These are phyloP conservation scores for Arachnomyces sp. DNA, from an alignment of 2,329 filamentous ascomycete genomes.

Conservation along the genomic window DNA sequence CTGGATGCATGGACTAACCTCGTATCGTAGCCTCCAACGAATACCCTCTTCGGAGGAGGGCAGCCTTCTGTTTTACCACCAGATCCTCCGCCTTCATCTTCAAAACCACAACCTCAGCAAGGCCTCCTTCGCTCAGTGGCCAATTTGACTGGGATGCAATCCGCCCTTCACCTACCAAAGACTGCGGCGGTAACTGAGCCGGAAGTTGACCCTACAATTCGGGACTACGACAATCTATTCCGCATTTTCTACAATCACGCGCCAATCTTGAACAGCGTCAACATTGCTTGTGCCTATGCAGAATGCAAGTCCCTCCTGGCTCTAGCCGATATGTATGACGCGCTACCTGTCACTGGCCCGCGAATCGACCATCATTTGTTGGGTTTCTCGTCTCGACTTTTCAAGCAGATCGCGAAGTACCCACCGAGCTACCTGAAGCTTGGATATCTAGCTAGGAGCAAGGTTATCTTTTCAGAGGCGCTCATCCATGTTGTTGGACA, in stretches of 20 bases:
- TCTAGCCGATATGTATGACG: constrained; percentile 91
- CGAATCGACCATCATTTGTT: constrained; percentile 89
- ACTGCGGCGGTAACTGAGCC: constrained; percentile 50
- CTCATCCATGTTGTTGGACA: constrained; percentile 90
- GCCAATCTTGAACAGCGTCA: constrained; percentile 70
- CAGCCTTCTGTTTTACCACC: constrained; percentile 21
- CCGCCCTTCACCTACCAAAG: constrained; percentile 42
- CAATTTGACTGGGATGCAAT: constrained; percentile 56
- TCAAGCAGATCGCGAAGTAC: constrained; percentile 96
- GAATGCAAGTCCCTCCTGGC: constrained; percentile 86
- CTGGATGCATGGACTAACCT: constrained; percentile 1
- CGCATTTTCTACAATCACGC: constrained; percentile 93
- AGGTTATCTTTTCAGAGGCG: constrained; percentile 77
- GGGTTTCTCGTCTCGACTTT: constrained; percentile 81
- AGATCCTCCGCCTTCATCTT: constrained; percentile 48
- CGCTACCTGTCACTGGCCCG: constrained; percentile 75
- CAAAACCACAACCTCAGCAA: constrained; percentile 54
- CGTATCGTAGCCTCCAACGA: constrained; percentile 22
- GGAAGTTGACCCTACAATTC: constrained; percentile 58
- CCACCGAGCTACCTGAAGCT: constrained; percentile 86
- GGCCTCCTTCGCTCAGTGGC: constrained; percentile 83
- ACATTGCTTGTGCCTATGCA: constrained; percentile 85
- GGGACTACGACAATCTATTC: constrained; percentile 93
- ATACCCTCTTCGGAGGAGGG: constrained; percentile 50
- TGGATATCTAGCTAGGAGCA: constrained; percentile 74